Base-by-base conservation (phyloP, 2,329 filamentous ascomycete species). In the Monilinia aucupariae region DNA sequence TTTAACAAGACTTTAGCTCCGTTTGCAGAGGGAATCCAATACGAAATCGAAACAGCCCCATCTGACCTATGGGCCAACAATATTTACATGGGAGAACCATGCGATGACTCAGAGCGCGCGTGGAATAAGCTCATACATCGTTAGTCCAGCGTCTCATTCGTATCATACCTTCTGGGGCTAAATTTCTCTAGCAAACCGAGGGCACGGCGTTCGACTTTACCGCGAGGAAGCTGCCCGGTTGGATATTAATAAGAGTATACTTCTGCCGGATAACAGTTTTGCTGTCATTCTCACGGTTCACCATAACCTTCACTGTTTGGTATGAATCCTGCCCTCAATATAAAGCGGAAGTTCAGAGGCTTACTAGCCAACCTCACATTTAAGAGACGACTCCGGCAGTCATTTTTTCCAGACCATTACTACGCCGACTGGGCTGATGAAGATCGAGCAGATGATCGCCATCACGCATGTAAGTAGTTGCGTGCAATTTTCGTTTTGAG, bases 51-150 rank as follows among this genome's bases (percentile, higher is more conserved):
- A 32, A 53, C 49, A 2, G 37, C 47, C 25, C 49, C 59, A 22
- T 22, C 48, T 20, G 49, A 61, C 25, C 48, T 52, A 12, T 61
- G 59, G 59, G 37, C 37, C 27, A 61, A 43, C 10, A 32, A 30
- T 9, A 13, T 53, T 25, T 61, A 47, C 27, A 61, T 53, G 37
- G 48, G 59, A 61, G 58, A 61, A 30, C 58, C 58, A 43, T 61
- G 58, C 20, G 32, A 61, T 13, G 59, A 54, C 22, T 61, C 59
- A 17, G 59, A 61, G 37, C n/a, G n/a, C 27, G 59, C 59, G 4
- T 61, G 59, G 59, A 61, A 61, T 37, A 45, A 22, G 9, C 59
- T 61, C 15, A 61, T 61, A 54, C 59, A 61, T 45, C 59, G 59
- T 61, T 22, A 22, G 48, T 27, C 25, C 7, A 7, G 20, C 12